A percentile compares a stretch with the other conserved stretches of the same genome.
Evolutionary conservation across 495 filamentous ascomycete genomes (phyloP).

Genomic region (Xylaria scruposa): DNA sequence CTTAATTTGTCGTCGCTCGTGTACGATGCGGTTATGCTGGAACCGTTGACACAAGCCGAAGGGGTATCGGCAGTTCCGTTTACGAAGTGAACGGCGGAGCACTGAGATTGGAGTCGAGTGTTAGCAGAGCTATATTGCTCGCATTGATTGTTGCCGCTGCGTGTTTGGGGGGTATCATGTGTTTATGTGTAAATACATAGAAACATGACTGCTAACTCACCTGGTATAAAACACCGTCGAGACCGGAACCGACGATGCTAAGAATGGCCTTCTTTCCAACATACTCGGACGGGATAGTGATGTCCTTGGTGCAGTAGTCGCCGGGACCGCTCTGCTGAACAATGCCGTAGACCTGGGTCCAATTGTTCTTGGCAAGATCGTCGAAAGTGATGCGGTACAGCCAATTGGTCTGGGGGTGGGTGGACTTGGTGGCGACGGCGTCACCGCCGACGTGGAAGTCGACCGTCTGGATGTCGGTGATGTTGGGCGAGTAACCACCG

Average conservation of each 20-base stretch:
- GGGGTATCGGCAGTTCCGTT: conserved; percentile 40
- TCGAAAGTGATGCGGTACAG: conserved; percentile 59
- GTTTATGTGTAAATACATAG: too few species aligned
- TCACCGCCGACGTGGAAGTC: conserved; percentile 62
- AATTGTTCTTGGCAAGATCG: conserved; percentile 48
- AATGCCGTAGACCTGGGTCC: conserved; percentile 55
- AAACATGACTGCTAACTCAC: conserved; percentile 39
- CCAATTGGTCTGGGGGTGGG: conserved; percentile 55
- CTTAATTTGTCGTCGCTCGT: conserved; percentile 43
- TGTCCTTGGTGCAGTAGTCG: conserved; percentile 48
- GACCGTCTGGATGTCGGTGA: conserved; percentile 43
- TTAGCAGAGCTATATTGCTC: not conserved
- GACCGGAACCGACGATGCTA: conserved; percentile 47
- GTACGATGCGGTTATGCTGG: conserved; percentile 44
- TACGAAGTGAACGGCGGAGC: conserved; percentile 59
- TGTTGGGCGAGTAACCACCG: conserved; percentile 51
- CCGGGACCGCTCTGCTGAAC: conserved; percentile 54
- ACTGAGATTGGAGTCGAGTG: conserved; percentile 41
- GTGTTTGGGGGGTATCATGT: not conserved
- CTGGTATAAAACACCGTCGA: conserved; percentile 60
- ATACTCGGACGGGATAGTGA: conserved; percentile 50
- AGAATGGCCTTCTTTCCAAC: conserved; percentile 58
- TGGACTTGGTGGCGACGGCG: conserved; percentile 44
- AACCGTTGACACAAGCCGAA: conserved; percentile 52
- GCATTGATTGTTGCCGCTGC: not conserved